These are phyloP conservation scores for Omphalea diandra DNA, from an alignment of 441 rosid species.

Conservation along the genomic window DNA sequence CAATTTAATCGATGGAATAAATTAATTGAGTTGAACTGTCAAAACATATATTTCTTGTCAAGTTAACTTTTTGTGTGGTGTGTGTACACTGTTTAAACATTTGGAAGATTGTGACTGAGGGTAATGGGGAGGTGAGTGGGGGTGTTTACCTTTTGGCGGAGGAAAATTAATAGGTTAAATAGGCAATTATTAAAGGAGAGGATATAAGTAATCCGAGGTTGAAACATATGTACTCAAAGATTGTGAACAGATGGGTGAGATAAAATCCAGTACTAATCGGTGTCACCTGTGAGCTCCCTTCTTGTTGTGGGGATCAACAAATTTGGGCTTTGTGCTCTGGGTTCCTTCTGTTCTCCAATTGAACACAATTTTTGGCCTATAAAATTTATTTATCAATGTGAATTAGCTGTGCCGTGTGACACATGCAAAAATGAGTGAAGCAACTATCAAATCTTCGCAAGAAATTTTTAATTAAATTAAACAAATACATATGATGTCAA, in stretches of 20 bases:
- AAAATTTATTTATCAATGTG: neutral
- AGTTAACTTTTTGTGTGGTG: slow-evolving; percentile 8
- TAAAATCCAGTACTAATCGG: neutral
- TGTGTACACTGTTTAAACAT: neutral
- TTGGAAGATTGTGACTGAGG: slow-evolving; percentile 23
- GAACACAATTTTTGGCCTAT: neutral
- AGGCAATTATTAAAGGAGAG: neutral
- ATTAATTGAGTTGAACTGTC: too few species aligned
- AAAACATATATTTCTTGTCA: neutral
- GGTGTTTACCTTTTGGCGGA: slow-evolving; percentile 12
- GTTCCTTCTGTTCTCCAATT: neutral
- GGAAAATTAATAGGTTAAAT: neutral
- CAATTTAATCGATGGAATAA: too few species aligned
- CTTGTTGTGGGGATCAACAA: neutral
- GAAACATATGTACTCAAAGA: neutral
- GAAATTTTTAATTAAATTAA: too few species aligned
- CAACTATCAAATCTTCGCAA: too few species aligned
- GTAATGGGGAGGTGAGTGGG: slow-evolving; percentile 2
- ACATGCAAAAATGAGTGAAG: neutral
- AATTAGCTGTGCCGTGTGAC: neutral
- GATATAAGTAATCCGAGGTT: too few species aligned
- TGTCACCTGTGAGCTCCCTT: neutral
- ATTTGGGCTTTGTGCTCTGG: slow-evolving; percentile 12
- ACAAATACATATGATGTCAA: neutral
- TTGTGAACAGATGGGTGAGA: neutral